Percentiles rank a stretch among this genome's conserved stretches.
These are phyloP conservation scores for Acacia concinna DNA, from an alignment of 331 rosid genomes.

Conservation along the genomic window DNA sequence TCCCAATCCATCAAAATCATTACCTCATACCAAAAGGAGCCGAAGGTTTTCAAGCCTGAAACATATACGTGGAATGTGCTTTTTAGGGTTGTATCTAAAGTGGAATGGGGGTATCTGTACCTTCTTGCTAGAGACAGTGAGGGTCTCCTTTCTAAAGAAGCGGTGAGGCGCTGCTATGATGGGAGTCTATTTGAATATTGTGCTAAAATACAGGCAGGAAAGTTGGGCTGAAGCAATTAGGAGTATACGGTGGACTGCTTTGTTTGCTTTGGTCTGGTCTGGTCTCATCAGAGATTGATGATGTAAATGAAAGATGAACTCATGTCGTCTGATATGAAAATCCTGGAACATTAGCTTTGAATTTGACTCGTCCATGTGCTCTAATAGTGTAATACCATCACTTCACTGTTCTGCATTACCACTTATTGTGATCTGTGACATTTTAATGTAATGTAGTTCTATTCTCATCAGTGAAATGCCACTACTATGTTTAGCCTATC, in stretches of 20 bases:
- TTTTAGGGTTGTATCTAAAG: conserved; percentile 24
- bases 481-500: background rate
- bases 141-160: conserved; percentile 49
- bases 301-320: background rate
- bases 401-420: background rate
- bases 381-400: background rate
- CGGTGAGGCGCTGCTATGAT: conserved; percentile 40
- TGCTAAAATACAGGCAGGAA: conserved; percentile 4
- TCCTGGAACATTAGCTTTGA: conserved; percentile 5
- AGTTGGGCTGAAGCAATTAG: conserved; percentile 23
- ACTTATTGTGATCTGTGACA: background rate
- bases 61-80: background rate
- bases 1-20: too few species aligned
- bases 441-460: background rate
- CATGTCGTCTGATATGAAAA: background rate
- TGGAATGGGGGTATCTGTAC: conserved; percentile 44
- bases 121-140: conserved; percentile 47
- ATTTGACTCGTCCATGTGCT: background rate
- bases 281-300: background rate
- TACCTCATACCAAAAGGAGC: too few species aligned
- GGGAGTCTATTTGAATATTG: conserved; percentile 14
- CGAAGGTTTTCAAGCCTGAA: background rate
- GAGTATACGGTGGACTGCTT: background rate
- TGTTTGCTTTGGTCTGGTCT: background rate
- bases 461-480: background rate